A percentile compares a stretch with the other conserved stretches of the same genome.
Conservation (phyloP, 2,329 filamentous ascomycete species). For the Eutypa lata region DNA sequence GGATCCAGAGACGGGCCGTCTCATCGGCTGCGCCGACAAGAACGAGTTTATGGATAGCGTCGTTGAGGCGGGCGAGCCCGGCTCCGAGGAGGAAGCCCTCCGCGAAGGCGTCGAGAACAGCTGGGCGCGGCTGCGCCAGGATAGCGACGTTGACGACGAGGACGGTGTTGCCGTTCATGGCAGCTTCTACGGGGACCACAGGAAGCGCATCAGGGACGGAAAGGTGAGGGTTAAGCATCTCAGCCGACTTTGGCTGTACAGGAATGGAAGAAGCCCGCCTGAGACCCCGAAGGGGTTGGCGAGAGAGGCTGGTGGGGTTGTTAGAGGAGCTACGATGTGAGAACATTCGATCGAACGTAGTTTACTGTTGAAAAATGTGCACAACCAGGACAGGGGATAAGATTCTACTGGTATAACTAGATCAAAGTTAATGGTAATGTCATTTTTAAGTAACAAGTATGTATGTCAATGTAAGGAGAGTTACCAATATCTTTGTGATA, state of each 20-base stretch:
- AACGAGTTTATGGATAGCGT: constrained; percentile 62
- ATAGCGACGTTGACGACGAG: constrained; percentile 11
- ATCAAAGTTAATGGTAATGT: too few relatives aligned
- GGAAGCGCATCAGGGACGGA: constrained; percentile 26
- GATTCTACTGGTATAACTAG: too few relatives aligned
- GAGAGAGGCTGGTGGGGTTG: constrained; percentile 31
- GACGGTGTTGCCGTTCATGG: constrained; percentile 36
- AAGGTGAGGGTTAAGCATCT: constrained; percentile 56
- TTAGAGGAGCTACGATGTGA: constrained; percentile 37
- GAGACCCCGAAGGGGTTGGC: constrained; percentile 36
- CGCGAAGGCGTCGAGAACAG: constrained; percentile 47
- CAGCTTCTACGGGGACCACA: constrained; percentile 18
- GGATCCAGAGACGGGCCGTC: constrained; percentile 38
- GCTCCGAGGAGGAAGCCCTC: constrained; percentile 40
- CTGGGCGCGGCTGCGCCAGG: constrained; percentile 31
- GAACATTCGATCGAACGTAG: too few relatives aligned
- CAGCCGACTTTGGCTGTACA: constrained; percentile 60
- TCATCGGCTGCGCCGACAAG: constrained; percentile 41
- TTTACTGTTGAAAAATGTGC: too few relatives aligned
- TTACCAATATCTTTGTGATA: too few relatives aligned
- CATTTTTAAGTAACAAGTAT: too few relatives aligned
- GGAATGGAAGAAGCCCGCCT: constrained; percentile 54
- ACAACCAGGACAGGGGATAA: too few relatives aligned
- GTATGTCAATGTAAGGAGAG: too few relatives aligned
- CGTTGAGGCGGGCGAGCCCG: constrained; percentile 43